phyloP scores from a whole-genome alignment of 1,284 basidiomycete species.

The Ustilago curta region DNA sequence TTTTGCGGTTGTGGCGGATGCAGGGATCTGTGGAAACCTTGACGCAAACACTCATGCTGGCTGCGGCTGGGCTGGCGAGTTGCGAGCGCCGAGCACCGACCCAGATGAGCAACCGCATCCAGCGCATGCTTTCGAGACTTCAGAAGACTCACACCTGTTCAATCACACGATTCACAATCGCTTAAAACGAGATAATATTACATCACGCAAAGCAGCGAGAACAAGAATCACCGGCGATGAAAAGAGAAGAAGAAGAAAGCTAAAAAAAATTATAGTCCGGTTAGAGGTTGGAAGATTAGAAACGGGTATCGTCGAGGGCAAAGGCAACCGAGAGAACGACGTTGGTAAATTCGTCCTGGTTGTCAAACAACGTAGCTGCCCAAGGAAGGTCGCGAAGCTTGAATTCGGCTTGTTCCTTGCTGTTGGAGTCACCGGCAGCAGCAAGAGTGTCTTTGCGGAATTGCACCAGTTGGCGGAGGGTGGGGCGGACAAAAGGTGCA shows the following conservation, averaged over 20 bases:
- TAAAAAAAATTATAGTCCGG: constrained; percentile 14
- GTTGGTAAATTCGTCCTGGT: constrained; percentile 60
- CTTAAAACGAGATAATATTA: too few relatives aligned
- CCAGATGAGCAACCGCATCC: too few relatives aligned
- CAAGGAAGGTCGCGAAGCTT: constrained; percentile 40
- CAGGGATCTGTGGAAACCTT: too few relatives aligned
- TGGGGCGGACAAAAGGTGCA: constrained; percentile 24
- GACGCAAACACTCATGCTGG: too few relatives aligned
- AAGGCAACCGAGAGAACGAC: constrained; percentile 58
- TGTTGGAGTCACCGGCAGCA: background rate
- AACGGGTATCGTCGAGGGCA: constrained; percentile 52
- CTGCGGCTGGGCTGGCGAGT: too few relatives aligned
- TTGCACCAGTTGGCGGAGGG: constrained; percentile 48
- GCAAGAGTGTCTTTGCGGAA: constrained; percentile 31
- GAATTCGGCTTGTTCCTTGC: constrained; percentile 18
- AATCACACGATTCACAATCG: background rate
- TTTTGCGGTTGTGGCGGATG: too few relatives aligned
- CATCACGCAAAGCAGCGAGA: background rate
- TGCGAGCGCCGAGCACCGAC: too few relatives aligned
- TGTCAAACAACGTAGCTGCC: constrained; percentile 42
- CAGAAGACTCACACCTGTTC: background rate
- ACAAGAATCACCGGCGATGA: background rate
- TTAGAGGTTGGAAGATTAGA: constrained; percentile 6
- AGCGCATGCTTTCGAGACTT: too few relatives aligned
- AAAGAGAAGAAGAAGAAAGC: too few relatives aligned